Base-by-base conservation (phyloP, 768 basidiomycete genomes). In the Suillus occidentalis region DNA sequence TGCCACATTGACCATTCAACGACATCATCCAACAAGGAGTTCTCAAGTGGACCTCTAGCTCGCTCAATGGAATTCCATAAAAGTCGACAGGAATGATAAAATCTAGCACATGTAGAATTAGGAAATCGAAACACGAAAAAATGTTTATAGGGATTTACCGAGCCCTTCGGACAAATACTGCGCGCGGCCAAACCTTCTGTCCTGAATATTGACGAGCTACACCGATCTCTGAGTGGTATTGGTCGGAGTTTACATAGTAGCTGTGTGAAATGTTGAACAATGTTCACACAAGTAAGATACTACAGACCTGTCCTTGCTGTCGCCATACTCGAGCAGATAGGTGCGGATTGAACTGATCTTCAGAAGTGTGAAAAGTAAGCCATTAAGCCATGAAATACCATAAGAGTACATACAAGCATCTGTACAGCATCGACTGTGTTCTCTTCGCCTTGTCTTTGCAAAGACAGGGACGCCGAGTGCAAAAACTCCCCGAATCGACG, bases 391-490 rank as follows among this genome's bases (percentile, higher is more conserved):
- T n/a, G 28, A 42, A 18, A 42, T 43, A 42, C 28, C 25, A 31
- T 28, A 20, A 43, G 25, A 59, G 28, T 42, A 59, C 58, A 6
- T 28, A 59, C 65, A 39, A 64, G 63, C 63, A 66, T 84, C 68
- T 89, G 85, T 20, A 94, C 89, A 6, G 89, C 88, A 75, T 95
- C 94, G 9, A 95, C 86, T 2, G 88, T 89, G 68, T 89, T 91
- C 75, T 91, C 89, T 71, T 90, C 89, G 6, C 91, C 91, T 74
- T 92, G 91, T 65, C 85, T 82, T 42, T 84, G 84, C 68, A 94
- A 75, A 20, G 85, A 84, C 7, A 81, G 78, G 0, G 93, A 92
- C 0, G 92, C 91, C 31, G 80, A 75, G 68, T 92, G 90, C 36
- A 97, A 77, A 67, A 93, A 86, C 28, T 77, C 76, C 1, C 91